phyloP scores from a whole-genome alignment of 495 filamentous ascomycete species.

The Lepraria neglecta region DNA sequence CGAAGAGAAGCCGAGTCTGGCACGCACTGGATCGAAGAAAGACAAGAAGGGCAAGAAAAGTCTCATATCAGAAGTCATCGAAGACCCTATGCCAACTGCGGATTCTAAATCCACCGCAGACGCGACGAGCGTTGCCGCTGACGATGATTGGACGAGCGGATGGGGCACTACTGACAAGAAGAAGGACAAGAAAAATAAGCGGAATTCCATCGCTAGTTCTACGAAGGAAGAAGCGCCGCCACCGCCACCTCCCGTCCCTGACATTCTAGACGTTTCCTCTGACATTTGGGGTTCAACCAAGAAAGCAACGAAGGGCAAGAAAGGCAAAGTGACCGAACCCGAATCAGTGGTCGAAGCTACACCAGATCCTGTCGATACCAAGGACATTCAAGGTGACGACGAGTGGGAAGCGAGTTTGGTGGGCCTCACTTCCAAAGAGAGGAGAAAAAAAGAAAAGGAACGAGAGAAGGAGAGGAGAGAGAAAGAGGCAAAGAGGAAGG shows the following conservation, averaged over 20 bases:
- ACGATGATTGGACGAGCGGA: slow-evolving; percentile 35
- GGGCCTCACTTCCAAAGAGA: slow-evolving; percentile 13
- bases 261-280: slow-evolving; percentile 30
- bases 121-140: slow-evolving; percentile 18
- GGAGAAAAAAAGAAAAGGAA: slow-evolving; percentile 15
- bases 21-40: slow-evolving; percentile 36
- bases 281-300: slow-evolving; percentile 41
- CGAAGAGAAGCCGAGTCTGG: slow-evolving; percentile 30
- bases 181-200: slow-evolving; percentile 26
- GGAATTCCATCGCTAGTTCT: slow-evolving; percentile 20
- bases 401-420: slow-evolving; percentile 29
- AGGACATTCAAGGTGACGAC: slow-evolving; percentile 31
- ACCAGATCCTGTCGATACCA: not conserved
- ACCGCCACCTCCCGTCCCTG: slow-evolving; percentile 28
- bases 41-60: slow-evolving; percentile 37
- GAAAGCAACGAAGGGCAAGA: slow-evolving; percentile 36
- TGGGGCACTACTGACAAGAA: slow-evolving; percentile 32
- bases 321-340: slow-evolving; percentile 24
- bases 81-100: slow-evolving; percentile 29
- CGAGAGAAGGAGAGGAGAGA: slow-evolving; percentile 12
- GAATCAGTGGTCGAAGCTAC: slow-evolving; percentile 13
- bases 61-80: slow-evolving; percentile 32
- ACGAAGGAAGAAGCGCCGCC: slow-evolving; percentile 23
- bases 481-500: slow-evolving; percentile 16
- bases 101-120: slow-evolving; percentile 23